Conservation (phyloP, 1,139 yeast species). For the Pichia cactophila region DNA sequence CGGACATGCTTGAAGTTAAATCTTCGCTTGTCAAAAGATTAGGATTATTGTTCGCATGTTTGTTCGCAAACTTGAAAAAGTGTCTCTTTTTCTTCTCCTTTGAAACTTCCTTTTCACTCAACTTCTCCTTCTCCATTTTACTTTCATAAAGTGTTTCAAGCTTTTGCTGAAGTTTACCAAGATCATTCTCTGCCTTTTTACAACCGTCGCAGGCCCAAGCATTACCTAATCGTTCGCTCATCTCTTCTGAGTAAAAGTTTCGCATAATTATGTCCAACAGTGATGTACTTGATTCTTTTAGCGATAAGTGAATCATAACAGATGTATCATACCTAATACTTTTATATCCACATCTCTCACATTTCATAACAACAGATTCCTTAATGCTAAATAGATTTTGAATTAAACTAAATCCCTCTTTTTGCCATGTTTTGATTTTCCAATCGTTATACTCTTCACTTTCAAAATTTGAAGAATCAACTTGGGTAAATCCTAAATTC, state of each 20-base stretch:
- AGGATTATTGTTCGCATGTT: not conserved
- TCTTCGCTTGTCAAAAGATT: not conserved
- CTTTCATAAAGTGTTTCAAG: conserved; percentile 8
- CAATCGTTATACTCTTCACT: conserved; percentile 49
- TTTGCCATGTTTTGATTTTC: conserved; percentile 44
- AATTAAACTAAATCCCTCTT: conserved; percentile 60
- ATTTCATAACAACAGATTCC: conserved; percentile 53
- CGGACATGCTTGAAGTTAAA: not conserved
- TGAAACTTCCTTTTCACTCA: conserved; percentile 10
- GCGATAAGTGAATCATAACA: conserved; percentile 25
- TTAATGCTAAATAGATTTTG: conserved; percentile 79
- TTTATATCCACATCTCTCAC: conserved; percentile 56
- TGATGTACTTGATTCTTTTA: conserved; percentile 17
- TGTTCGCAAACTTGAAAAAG: not conserved
- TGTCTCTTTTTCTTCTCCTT: conserved; percentile 11
- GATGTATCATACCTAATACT: conserved; percentile 32
- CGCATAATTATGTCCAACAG: conserved; percentile 20
- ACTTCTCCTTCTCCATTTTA: conserved; percentile 8
- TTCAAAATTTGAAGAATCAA: not conserved
- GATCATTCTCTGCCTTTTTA: conserved; percentile 34
- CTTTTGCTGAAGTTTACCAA: conserved; percentile 30
- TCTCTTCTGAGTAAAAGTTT: conserved; percentile 25
- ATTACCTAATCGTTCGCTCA: conserved; percentile 61
- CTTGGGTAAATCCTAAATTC: not conserved
- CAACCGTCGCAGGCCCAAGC: conserved; percentile 90